Evolutionary conservation across 495 filamentous ascomycete species (phyloP).

Genomic region (Letharia columbiana): DNA sequence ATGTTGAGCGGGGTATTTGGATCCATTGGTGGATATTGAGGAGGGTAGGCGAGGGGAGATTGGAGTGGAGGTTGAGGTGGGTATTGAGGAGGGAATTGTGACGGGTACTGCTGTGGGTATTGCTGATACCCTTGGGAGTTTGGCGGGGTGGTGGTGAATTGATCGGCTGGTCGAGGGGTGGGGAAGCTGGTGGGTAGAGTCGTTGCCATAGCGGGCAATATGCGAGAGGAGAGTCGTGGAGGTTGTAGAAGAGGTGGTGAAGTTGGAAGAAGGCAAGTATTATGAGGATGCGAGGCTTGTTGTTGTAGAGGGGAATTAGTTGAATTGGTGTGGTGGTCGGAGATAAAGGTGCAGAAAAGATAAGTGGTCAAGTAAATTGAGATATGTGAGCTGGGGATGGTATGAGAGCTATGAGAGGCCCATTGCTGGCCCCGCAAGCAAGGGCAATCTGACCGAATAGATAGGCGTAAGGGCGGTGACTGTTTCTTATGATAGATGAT

Average conservation of each 20-base stretch:
- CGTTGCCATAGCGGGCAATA: slow-evolving; percentile 14
- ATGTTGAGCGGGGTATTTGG: slow-evolving; percentile 43
- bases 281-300: background rate
- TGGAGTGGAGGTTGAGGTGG: background rate
- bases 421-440: slow-evolving; percentile 7
- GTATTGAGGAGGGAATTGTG: slow-evolving; percentile 11
- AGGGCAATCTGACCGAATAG: slow-evolving; percentile 6
- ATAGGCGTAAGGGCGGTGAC: slow-evolving; percentile 15
- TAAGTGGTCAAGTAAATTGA: background rate
- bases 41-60: slow-evolving; percentile 12
- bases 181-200: slow-evolving; percentile 21
- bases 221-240: background rate
- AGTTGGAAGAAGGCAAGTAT: background rate
- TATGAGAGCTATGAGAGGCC: slow-evolving; percentile 4
- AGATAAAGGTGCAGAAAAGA: slow-evolving; percentile 12
- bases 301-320: background rate
- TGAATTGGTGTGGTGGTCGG: background rate
- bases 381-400: slow-evolving; percentile 1
- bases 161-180: slow-evolving; percentile 12
- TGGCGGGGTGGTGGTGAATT: slow-evolving; percentile 26
- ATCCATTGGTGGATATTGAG: slow-evolving; percentile 9
- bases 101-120: slow-evolving; percentile 8
- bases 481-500: background rate
- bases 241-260: background rate
- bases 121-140: slow-evolving; percentile 24